Conservation (phyloP, 345 rosid species). For the Diplotaxis tenuifolia region DNA sequence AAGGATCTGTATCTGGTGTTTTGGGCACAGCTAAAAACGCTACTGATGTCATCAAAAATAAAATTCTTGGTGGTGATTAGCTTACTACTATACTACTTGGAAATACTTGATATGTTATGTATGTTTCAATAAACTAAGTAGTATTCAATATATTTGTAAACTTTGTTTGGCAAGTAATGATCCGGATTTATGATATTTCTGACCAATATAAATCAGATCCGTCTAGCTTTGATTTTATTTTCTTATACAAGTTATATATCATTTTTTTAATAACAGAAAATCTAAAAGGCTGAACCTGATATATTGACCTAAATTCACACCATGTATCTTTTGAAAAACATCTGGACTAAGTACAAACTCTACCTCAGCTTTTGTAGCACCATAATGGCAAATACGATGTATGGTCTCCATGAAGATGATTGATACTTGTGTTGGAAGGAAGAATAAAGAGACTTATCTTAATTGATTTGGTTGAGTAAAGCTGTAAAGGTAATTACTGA, state of each 20-base stretch:
- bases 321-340: too few species aligned
- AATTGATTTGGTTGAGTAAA: constrained; percentile 14
- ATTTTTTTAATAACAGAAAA: background rate
- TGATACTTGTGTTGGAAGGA: constrained; percentile 15
- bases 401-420: constrained; percentile 6
- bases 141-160: background rate
- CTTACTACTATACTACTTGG: background rate
- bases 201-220: background rate
- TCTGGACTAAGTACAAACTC: background rate
- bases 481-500: constrained; percentile 9
- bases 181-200: background rate
- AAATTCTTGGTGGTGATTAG: constrained; percentile 28
- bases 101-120: background rate
- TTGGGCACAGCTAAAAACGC: constrained; percentile 35
- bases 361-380: constrained; percentile 11
- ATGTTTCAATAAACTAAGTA: constrained; percentile 1
- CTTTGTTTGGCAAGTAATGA: background rate
- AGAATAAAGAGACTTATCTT: constrained; percentile 1
- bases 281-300: background rate
- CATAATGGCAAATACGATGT: constrained; percentile 13
- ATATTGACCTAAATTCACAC: too few species aligned
- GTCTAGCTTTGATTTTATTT: background rate
- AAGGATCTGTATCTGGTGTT: constrained; percentile 40
- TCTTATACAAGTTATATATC: background rate
- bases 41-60: constrained; percentile 37